phyloP scores from a whole-genome alignment of 106 monocot genomes.

The Acorus calamus region DNA sequence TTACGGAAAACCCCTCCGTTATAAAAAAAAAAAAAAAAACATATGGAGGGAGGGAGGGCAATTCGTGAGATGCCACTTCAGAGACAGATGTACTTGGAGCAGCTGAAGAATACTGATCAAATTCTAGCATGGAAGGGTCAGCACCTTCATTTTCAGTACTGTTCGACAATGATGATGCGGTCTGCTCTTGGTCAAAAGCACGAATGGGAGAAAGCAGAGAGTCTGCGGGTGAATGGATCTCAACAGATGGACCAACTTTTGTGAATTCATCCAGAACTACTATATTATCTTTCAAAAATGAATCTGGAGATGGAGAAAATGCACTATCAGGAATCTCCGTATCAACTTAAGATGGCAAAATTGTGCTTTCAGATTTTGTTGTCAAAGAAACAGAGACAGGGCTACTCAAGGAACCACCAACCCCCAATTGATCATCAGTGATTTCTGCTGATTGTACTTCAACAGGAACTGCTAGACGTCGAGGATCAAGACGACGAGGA shows the following conservation, averaged over 20 bases:
- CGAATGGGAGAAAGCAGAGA: slow-evolving; percentile 21
- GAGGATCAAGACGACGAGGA: slow-evolving; percentile 91
- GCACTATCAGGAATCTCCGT: slow-evolving; percentile 16
- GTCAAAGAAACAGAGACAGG: slow-evolving; percentile 3
- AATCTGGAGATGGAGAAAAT: slow-evolving; percentile 7
- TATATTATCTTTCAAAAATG: slow-evolving; percentile 17
- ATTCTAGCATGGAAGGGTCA: slow-evolving; percentile 26
- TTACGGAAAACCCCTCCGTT: too few species aligned
- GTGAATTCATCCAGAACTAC: slow-evolving; percentile 12
- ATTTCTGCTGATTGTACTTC: slow-evolving; percentile 4
- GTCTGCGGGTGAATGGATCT: slow-evolving; percentile 22
- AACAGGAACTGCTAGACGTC: slow-evolving; percentile 26
- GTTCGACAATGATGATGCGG: slow-evolving; percentile 31
- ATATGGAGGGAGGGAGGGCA: slow-evolving; percentile 40
- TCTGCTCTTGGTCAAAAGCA: slow-evolving; percentile 22
- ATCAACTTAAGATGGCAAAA: slow-evolving; percentile 22
- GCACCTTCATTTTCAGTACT: slow-evolving; percentile 18
- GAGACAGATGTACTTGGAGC: slow-evolving; percentile 8
- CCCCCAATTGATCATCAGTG: slow-evolving; percentile 19
- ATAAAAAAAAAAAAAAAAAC: too few species aligned
- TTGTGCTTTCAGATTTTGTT: slow-evolving; percentile 20
- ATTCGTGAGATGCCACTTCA: slow-evolving; percentile 43
- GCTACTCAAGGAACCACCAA: slow-evolving; percentile 14
- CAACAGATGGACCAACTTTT: slow-evolving; percentile 19
- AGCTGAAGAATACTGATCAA: slow-evolving; percentile 28